These are phyloP conservation scores for Schizophyllum commune DNA, from an alignment of 1,284 basidiomycete genomes.

Conservation along the genomic window DNA sequence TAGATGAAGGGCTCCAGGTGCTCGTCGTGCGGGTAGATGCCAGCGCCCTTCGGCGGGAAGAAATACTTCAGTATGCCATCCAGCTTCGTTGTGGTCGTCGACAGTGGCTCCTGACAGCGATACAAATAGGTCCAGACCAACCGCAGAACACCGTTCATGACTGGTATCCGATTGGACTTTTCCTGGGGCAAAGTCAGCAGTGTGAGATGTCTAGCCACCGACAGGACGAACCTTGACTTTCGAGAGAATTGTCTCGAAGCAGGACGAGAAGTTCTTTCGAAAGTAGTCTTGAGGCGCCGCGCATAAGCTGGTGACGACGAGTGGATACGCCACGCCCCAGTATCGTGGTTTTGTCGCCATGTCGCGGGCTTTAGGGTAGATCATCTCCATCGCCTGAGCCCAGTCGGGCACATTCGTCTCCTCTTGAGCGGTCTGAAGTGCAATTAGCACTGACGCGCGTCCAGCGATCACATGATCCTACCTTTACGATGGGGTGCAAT, in stretches of 20 bases:
- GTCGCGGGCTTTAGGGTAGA: conserved; percentile 78
- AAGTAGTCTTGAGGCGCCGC: conserved; percentile 86
- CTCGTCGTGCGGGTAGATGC: conserved; percentile 67
- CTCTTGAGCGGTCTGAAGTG: conserved; percentile 77
- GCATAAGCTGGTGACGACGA: conserved; percentile 79
- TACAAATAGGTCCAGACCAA: conserved; percentile 93
- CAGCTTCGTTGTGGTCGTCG: conserved; percentile 76
- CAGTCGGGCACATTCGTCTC: conserved; percentile 95
- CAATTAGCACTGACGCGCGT: not conserved
- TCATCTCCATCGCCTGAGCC: conserved; percentile 84
- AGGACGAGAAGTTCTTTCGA: conserved; percentile 71
- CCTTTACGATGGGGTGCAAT: conserved; percentile 87
- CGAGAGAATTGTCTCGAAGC: conserved; percentile 62
- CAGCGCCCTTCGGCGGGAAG: conserved; percentile 67
- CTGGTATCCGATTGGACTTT: conserved; percentile 61
- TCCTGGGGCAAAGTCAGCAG: conserved; percentile 45
- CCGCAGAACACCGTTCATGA: conserved; percentile 80
- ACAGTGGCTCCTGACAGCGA: conserved; percentile 89
- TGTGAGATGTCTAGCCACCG: conserved; percentile 1
- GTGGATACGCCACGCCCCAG: conserved; percentile 83
- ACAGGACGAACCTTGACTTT: conserved; percentile 67
- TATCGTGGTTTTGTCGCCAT: conserved; percentile 90
- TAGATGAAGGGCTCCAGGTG: conserved; percentile 73
- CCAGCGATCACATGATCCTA: conserved; percentile 20
- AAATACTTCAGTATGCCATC: conserved; percentile 74